Conservation (phyloP, 495 filamentous ascomycete species). For the Apodospora peruviana region DNA sequence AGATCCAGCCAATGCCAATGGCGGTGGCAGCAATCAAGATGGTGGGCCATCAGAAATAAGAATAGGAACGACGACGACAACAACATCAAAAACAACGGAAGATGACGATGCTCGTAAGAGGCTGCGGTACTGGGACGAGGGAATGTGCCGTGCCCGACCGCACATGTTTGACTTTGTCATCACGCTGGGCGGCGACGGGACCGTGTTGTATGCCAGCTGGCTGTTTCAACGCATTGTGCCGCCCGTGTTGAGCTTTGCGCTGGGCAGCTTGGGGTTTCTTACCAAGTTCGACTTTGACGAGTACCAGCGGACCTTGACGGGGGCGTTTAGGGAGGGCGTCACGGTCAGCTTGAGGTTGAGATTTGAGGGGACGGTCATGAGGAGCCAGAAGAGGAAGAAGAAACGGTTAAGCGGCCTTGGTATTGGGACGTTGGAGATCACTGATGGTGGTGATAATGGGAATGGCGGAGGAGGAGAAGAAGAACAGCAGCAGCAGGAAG, state of each 20-base stretch:
- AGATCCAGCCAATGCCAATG: constrained; percentile 19
- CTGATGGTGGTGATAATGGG: background rate
- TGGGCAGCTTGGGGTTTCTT: constrained; percentile 89
- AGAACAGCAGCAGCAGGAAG: constrained; percentile 20
- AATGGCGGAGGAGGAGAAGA: constrained; percentile 3
- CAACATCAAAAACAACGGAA: too few relatives aligned
- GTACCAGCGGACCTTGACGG: constrained; percentile 62
- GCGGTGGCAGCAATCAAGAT: background rate
- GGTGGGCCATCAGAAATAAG: background rate
- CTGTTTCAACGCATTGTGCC: constrained; percentile 96
- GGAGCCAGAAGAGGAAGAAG: constrained; percentile 52
- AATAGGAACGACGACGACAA: constrained; percentile 10
- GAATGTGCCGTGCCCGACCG: constrained; percentile 68
- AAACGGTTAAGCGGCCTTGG: constrained; percentile 3
- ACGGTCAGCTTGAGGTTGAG: constrained; percentile 80
- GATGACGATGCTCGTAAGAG: constrained; percentile 52
- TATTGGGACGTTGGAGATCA: background rate
- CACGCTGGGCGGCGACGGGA: constrained; percentile 94
- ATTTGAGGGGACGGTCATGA: constrained; percentile 94
- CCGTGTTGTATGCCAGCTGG: constrained; percentile 93
- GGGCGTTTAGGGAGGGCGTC: constrained; percentile 76
- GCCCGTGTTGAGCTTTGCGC: constrained; percentile 82
- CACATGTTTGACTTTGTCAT: constrained; percentile 91
- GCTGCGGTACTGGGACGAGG: constrained; percentile 75
- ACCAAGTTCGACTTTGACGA: constrained; percentile 91